phyloP scores from a whole-genome alignment of 2,329 filamentous ascomycete genomes.

The Cercospora sojina region DNA sequence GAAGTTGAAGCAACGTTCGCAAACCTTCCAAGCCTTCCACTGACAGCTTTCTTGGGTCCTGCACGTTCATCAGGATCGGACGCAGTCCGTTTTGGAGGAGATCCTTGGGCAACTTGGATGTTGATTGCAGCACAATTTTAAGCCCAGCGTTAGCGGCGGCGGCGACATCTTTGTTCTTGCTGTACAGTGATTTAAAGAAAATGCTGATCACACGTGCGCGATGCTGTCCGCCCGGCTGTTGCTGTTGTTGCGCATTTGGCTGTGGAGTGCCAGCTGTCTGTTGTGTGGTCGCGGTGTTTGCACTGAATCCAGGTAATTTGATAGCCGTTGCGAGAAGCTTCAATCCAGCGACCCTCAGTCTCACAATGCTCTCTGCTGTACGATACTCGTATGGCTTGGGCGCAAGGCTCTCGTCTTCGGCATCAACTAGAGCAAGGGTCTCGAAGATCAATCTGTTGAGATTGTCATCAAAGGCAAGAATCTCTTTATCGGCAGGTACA shows the following conservation, averaged over 20 bases:
- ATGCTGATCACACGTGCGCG: constrained; percentile 74
- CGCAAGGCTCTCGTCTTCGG: constrained; percentile 86
- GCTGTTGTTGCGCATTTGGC: constrained; percentile 21
- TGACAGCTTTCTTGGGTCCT: constrained; percentile 86
- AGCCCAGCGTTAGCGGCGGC: constrained; percentile 90
- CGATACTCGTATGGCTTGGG: constrained; percentile 92
- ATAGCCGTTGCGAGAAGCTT: constrained; percentile 91
- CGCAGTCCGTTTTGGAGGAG: constrained; percentile 89
- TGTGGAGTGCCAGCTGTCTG: constrained; percentile 14
- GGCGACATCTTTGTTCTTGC: constrained; percentile 86
- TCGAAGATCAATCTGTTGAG: constrained; percentile 89
- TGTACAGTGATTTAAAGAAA: constrained; percentile 97
- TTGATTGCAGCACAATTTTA: constrained; percentile 81
- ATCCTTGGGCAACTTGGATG: constrained; percentile 91
- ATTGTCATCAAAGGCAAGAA: constrained; percentile 88
- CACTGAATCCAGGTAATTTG: constrained; percentile 86
- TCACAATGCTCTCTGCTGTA: constrained; percentile 92
- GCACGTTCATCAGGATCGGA: constrained; percentile 93
- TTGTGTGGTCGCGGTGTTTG: constrained; percentile 45
- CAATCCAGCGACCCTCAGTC: constrained; percentile 87
- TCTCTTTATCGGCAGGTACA: constrained; percentile 69
- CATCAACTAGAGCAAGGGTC: constrained; percentile 88
- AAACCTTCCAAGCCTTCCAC: constrained; percentile 89
- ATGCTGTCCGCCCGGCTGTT: constrained; percentile 58
- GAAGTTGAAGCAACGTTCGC: constrained; percentile 79